Conservation (phyloP, 1,284 basidiomycete genomes). For the Taiwanofungus camphoratus region DNA sequence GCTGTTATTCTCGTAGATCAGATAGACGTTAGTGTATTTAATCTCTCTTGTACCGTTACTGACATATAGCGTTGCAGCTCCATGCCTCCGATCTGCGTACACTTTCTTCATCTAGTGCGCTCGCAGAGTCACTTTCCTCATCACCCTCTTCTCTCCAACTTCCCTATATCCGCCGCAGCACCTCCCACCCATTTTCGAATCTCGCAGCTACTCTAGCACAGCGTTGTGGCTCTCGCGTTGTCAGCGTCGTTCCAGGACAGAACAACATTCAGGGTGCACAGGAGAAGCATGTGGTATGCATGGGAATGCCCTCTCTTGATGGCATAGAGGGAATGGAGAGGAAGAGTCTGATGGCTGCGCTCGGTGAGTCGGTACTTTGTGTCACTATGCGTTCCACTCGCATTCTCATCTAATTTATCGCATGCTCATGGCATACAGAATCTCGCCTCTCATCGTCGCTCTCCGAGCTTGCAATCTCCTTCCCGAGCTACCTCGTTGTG, state of each 20-base stretch:
- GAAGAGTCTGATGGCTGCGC: slow-evolving; percentile 40
- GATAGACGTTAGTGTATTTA: slow-evolving; percentile 46
- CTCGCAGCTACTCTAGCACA: slow-evolving; percentile 39
- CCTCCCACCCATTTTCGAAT: slow-evolving; percentile 25
- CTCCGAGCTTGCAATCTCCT: slow-evolving; percentile 37
- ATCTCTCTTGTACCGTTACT: slow-evolving; percentile 2
- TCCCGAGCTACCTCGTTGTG: slow-evolving; percentile 58
- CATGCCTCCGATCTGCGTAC: slow-evolving; percentile 65
- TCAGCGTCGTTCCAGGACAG: slow-evolving; percentile 12
- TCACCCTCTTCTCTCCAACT: slow-evolving; percentile 54
- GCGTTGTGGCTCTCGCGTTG: slow-evolving; percentile 44
- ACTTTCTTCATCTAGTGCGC: slow-evolving; percentile 44
- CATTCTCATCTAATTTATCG: too few relatives aligned
- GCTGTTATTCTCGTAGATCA: slow-evolving; percentile 63
- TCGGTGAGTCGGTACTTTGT: slow-evolving; percentile 38
- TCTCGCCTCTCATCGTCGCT: slow-evolving; percentile 39
- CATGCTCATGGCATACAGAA: too few relatives aligned
- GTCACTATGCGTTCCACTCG: not conserved
- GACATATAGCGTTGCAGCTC: slow-evolving; percentile 34
- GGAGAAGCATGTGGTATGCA: slow-evolving; percentile 49
- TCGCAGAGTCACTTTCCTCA: slow-evolving; percentile 40
- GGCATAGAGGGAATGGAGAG: slow-evolving; percentile 33
- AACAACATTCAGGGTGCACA: slow-evolving; percentile 1
- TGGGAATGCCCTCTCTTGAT: slow-evolving; percentile 48
- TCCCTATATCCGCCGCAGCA: slow-evolving; percentile 45